Conservation (phyloP, 768 basidiomycete species). For the Leccinum uliginosum region DNA sequence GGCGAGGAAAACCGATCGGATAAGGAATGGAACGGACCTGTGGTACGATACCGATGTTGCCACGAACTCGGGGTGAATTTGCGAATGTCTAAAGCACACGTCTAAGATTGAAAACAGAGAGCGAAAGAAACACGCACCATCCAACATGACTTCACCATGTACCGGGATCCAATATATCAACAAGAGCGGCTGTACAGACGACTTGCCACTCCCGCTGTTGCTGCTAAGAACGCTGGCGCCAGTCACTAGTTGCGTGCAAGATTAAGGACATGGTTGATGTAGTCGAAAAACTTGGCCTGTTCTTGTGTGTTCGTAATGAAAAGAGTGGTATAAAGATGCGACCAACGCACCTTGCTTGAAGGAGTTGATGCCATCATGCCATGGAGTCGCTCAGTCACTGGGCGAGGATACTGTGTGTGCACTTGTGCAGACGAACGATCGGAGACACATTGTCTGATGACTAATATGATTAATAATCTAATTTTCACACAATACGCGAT, state of each 20-base stretch:
- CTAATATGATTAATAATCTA: too few relatives aligned
- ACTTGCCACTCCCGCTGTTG: conserved; percentile 91
- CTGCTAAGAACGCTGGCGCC: conserved; percentile 48
- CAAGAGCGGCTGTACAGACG: conserved; percentile 82
- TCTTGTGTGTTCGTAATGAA: conserved; percentile 51
- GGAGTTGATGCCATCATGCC: too few relatives aligned
- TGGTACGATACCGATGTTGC: conserved; percentile 84
- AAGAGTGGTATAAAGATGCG: too few relatives aligned
- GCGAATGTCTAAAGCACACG: conserved; percentile 56
- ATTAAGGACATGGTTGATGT: conserved; percentile 58
- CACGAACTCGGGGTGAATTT: conserved; percentile 83
- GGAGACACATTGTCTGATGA: too few relatives aligned
- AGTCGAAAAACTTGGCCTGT: conserved; percentile 66
- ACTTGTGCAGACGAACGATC: too few relatives aligned
- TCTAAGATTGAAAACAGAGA: background rate
- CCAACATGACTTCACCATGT: conserved; percentile 74
- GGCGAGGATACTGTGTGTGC: too few relatives aligned
- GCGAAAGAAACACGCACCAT: conserved; percentile 44
- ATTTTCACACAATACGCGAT: too few relatives aligned
- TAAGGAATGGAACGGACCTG: conserved; percentile 42
- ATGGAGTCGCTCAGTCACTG: too few relatives aligned
- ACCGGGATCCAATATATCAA: conserved; percentile 87
- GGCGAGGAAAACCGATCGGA: too few relatives aligned
- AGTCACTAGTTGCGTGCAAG: conserved; percentile 55
- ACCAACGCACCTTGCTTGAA: too few relatives aligned